phyloP scores from a whole-genome alignment of 495 filamentous ascomycete genomes.

The Durotheca rogersii region DNA sequence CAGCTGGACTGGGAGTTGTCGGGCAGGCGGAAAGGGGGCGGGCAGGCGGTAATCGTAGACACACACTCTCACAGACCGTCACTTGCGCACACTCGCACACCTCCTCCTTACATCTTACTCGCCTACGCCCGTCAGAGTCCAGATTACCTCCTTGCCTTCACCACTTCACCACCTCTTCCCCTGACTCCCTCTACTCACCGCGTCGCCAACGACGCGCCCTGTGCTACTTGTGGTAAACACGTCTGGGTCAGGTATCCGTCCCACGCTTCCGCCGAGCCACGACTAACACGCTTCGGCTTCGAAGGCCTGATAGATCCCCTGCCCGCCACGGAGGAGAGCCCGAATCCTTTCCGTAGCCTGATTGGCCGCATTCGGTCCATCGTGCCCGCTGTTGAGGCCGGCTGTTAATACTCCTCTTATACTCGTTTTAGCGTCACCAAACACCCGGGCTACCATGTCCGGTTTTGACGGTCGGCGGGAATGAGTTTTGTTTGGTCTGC shows the following conservation, averaged over 20 bases:
- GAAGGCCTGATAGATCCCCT: constrained; percentile 21
- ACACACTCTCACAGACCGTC: not conserved
- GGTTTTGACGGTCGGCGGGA: constrained; percentile 11
- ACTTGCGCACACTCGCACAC: not conserved
- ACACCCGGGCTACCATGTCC: constrained; percentile 14
- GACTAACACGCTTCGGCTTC: too few relatives aligned
- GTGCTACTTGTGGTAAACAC: constrained; percentile 13
- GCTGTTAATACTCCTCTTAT: constrained; percentile 10
- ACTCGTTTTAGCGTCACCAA: constrained; percentile 18
- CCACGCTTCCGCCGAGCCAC: constrained; percentile 5
- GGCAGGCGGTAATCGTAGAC: not conserved
- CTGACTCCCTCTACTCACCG: not conserved
- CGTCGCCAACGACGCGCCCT: constrained; percentile 8
- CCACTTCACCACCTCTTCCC: not conserved
- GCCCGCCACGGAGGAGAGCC: constrained; percentile 20
- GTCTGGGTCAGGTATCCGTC: constrained; percentile 4
- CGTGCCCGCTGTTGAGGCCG: constrained; percentile 20
- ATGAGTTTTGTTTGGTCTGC: constrained; percentile 17
- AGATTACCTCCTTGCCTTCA: not conserved
- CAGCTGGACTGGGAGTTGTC: too few relatives aligned
- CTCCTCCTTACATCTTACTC: not conserved
- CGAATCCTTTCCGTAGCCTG: constrained; percentile 22
- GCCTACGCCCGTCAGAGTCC: not conserved
- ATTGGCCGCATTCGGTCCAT: constrained; percentile 20
- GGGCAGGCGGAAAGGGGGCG: too few relatives aligned